Evolutionary conservation across 1,284 basidiomycete species (phyloP).

Genomic region (Pseudozyma sp.): DNA sequence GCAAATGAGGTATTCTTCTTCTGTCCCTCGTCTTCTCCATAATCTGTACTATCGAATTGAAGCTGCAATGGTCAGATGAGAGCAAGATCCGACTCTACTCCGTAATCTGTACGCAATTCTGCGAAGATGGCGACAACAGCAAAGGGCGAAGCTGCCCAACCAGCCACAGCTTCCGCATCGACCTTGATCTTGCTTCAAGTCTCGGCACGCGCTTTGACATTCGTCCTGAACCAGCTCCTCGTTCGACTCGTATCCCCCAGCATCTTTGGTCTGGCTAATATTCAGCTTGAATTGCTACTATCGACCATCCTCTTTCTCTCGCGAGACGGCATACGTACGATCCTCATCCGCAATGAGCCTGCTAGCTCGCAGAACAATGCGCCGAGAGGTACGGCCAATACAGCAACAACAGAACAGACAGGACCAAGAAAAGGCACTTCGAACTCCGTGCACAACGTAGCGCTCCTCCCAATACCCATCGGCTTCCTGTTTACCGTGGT

Average conservation of each 20-base stretch:
- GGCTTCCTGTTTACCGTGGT: constrained; percentile 43
- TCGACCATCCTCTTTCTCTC: constrained; percentile 91
- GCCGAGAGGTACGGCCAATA: no score
- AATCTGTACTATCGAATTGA: neutral
- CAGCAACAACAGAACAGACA: neutral
- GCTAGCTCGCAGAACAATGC: neutral
- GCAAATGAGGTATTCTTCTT: neutral
- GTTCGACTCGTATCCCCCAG: constrained; percentile 85
- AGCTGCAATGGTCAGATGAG: neutral
- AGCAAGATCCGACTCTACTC: neutral
- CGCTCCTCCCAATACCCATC: constrained; percentile 55
- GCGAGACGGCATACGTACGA: constrained; percentile 80
- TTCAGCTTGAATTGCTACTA: constrained; percentile 86
- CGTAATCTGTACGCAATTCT: no score
- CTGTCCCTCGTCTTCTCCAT: neutral
- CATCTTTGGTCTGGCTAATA: constrained; percentile 85
- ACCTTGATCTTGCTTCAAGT: constrained; percentile 88
- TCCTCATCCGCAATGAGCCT: constrained; percentile 41
- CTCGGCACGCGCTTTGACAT: constrained; percentile 84
- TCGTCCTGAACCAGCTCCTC: constrained; percentile 86
- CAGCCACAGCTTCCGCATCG: constrained; percentile 73
- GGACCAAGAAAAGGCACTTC: constrained; percentile 17
- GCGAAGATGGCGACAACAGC: neutral
- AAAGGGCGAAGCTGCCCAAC: neutral
- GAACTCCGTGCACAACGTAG: constrained; percentile 56